A percentile compares a stretch with the other conserved stretches of the same genome.
Evolutionary conservation across 1,284 basidiomycete species (phyloP).

Genomic region (Cystobasidium sp.): DNA sequence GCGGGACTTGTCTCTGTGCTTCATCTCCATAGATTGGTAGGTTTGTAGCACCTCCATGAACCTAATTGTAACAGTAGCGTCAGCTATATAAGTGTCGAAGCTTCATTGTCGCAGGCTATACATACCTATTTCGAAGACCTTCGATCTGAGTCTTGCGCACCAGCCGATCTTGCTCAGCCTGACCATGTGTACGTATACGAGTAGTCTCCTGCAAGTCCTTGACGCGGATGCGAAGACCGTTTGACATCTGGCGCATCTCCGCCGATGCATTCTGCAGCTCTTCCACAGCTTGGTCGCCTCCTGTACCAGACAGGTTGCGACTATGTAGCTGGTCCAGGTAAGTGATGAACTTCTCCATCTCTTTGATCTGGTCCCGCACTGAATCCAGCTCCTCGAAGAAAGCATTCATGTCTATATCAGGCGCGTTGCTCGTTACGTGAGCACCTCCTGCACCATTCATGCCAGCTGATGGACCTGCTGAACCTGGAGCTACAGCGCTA

Average conservation of each 20-base stretch:
- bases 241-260: constrained; percentile 45
- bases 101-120: background rate
- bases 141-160: constrained; percentile 57
- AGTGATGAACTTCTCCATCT: constrained; percentile 46
- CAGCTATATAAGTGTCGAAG: background rate
- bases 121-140: constrained; percentile 45
- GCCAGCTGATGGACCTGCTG: background rate
- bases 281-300: constrained; percentile 41
- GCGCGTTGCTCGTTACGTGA: constrained; percentile 32
- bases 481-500: constrained; percentile 2
- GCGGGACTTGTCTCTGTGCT: constrained; percentile 88
- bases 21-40: constrained; percentile 85
- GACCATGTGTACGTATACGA: constrained; percentile 47
- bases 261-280: constrained; percentile 43
- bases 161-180: constrained; percentile 54
- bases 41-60: constrained; percentile 61
- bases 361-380: constrained; percentile 46
- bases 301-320: constrained; percentile 47
- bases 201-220: constrained; percentile 48
- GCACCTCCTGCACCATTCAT: background rate
- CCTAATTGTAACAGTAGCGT: constrained; percentile 51
- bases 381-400: constrained; percentile 47
- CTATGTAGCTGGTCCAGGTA: constrained; percentile 48
- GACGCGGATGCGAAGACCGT: constrained; percentile 48
- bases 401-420: constrained; percentile 26